phyloP scores from a whole-genome alignment of 176 grass and related monocot species.

The Ensete ventricosum region DNA sequence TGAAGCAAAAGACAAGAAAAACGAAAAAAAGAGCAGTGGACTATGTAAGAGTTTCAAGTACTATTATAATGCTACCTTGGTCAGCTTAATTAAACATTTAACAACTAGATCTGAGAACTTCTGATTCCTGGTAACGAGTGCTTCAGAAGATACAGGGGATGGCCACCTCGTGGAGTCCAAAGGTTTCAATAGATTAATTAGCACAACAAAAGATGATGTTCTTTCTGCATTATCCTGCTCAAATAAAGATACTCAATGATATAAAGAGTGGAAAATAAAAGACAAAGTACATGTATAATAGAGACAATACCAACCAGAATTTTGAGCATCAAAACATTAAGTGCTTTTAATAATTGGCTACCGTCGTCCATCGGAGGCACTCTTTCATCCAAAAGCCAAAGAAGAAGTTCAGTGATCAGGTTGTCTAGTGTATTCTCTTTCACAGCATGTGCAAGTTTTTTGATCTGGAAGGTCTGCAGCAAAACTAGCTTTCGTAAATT shows the following conservation, averaged over 20 bases:
- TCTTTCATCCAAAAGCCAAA: constrained; percentile 98
- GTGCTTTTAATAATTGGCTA: constrained; percentile 89
- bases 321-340: constrained; percentile 99
- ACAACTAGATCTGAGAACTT: constrained; percentile 98
- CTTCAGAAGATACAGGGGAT: constrained; percentile 38
- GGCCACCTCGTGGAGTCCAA: constrained; percentile 92
- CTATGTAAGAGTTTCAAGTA: neutral
- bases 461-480: constrained; percentile 82
- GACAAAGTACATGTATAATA: neutral
- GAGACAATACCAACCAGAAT: constrained; percentile 50
- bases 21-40: neutral
- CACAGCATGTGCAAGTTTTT: constrained; percentile 84
- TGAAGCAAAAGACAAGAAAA: neutral
- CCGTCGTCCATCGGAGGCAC: constrained; percentile 99
- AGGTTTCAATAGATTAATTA: constrained; percentile 85
- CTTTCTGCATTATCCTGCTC: constrained; percentile 93
- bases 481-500: constrained; percentile 13
- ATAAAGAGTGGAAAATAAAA: neutral
- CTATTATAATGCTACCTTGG: constrained; percentile 45
- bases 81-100: constrained; percentile 98
- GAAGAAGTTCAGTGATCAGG: constrained; percentile 93
- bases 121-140: constrained; percentile 78
- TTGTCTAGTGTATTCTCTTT: constrained; percentile 87
- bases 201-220: constrained; percentile 88
- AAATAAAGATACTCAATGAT: constrained; percentile 10